A percentile compares a stretch with the other conserved stretches of the same genome.
Conservation (phyloP, 805 yeast species). For the Diddensiella santjacobensis region DNA sequence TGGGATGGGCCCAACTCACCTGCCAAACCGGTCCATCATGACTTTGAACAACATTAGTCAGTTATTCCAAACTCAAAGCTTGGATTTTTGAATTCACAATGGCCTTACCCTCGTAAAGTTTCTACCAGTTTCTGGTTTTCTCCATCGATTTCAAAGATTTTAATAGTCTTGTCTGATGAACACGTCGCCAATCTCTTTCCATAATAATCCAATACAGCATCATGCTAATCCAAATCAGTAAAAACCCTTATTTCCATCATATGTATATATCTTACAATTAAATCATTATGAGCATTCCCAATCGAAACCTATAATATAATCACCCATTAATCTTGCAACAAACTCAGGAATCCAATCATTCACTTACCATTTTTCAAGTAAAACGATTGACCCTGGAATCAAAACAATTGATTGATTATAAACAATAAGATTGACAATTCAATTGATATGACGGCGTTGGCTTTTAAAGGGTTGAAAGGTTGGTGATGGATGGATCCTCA, state of each 20-base stretch:
- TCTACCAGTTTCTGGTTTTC: conserved; percentile 77
- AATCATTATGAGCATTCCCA: conserved; percentile 86
- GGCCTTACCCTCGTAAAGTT: conserved; percentile 64
- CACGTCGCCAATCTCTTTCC: conserved; percentile 95
- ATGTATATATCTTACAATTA: conserved; percentile 43
- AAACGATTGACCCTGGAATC: no score
- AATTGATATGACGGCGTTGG: no score
- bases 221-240: conserved; percentile 48
- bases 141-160: conserved; percentile 86
- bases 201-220: conserved; percentile 94
- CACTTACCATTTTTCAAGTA: no score
- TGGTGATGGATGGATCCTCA: no score
- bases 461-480: no score
- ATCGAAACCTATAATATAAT: conserved; percentile 66
- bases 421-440: no score
- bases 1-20: conserved; percentile 98
- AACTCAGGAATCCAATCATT: no score
- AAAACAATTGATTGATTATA: no score
- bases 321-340: no score
- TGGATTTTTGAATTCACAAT: no score
- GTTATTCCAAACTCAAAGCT: no score
- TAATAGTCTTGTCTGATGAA: conserved; percentile 93
- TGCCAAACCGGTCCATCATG: conserved; percentile 99
- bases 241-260: background rate
- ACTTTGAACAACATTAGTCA: no score